Percentiles rank a stretch among this genome's conserved stretches.
phyloP scores from a whole-genome alignment of 352 stramenopile genomes.

The Globisporangium cystogenes region DNA sequence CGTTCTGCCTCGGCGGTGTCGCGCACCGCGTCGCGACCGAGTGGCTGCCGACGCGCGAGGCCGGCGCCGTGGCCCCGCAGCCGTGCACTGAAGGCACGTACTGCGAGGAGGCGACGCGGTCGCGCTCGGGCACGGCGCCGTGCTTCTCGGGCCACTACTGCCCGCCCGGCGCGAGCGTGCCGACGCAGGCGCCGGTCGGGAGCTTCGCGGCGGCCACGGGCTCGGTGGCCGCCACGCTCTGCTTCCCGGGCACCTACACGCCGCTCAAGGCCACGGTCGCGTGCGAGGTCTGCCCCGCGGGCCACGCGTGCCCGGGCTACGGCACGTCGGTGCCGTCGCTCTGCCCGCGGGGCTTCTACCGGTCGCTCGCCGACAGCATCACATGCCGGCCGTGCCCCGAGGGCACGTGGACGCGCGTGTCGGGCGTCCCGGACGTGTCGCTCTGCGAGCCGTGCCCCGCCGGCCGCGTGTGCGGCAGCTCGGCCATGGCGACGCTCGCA shows the following conservation, averaged over 20 bases:
- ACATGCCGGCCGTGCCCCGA: constrained; percentile 94
- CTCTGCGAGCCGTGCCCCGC: constrained; percentile 93
- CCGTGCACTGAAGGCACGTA: constrained; percentile 94
- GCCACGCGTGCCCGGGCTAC: constrained; percentile 91
- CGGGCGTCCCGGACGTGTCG: constrained; percentile 92
- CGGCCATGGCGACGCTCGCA: constrained; percentile 81
- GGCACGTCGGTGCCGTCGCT: constrained; percentile 96
- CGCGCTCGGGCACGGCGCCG: constrained; percentile 66
- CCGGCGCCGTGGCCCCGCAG: constrained; percentile 87
- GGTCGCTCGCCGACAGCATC: constrained; percentile 92
- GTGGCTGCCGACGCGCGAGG: constrained; percentile 86
- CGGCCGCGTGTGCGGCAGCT: constrained; percentile 91
- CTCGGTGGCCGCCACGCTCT: constrained; percentile 92
- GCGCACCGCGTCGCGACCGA: constrained; percentile 88
- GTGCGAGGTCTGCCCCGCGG: constrained; percentile 92
- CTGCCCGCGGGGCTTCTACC: constrained; percentile 91
- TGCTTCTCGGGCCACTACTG: constrained; percentile 97
- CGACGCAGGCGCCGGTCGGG: constrained; percentile 89
- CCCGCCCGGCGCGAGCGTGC: constrained; percentile 82
- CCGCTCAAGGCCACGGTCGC: constrained; percentile 82
- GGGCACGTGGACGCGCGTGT: constrained; percentile 92
- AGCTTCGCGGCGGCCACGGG: constrained; percentile 87
- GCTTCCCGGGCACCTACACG: constrained; percentile 96
- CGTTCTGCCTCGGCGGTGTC: constrained; percentile 95
- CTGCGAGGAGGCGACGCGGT: constrained; percentile 83